Evolutionary conservation across 2,329 filamentous ascomycete genomes (phyloP).

Genomic region (Neofusicoccum laricinum): DNA sequence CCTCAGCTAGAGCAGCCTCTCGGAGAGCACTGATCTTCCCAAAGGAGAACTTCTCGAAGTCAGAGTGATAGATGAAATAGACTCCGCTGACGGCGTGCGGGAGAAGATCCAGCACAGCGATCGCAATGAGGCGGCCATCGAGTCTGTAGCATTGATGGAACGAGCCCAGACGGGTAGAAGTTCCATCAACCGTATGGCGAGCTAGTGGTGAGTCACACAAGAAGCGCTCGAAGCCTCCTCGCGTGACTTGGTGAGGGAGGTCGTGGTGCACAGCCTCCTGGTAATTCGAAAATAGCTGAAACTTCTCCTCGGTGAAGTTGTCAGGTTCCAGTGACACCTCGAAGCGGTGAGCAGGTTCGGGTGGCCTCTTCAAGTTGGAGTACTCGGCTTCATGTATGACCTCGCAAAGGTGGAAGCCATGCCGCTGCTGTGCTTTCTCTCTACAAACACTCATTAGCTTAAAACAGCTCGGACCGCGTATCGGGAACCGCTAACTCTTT

Average conservation of each 20-base stretch:
- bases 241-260: slow-evolving; percentile 55
- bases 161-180: slow-evolving; percentile 60
- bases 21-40: slow-evolving; percentile 74
- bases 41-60: slow-evolving; percentile 65
- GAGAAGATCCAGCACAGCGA: slow-evolving; percentile 74
- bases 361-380: slow-evolving; percentile 53
- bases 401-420: slow-evolving; percentile 64
- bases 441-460: slow-evolving; percentile 28
- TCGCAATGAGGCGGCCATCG: slow-evolving; percentile 70
- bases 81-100: slow-evolving; percentile 76
- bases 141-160: slow-evolving; percentile 81
- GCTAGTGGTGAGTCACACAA: slow-evolving; percentile 68
- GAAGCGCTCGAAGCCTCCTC: slow-evolving; percentile 65
- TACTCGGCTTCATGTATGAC: slow-evolving; percentile 69
- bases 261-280: slow-evolving; percentile 73
- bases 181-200: slow-evolving; percentile 39
- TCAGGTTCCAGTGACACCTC: slow-evolving; percentile 69
- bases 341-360: slow-evolving; percentile 65
- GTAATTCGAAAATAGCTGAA: slow-evolving; percentile 68
- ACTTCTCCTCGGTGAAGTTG: slow-evolving; percentile 74
- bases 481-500: slow-evolving; percentile 52
- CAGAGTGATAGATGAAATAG: slow-evolving; percentile 79
- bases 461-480: not conserved
- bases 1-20: slow-evolving; percentile 68
- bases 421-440: slow-evolving; percentile 60